Evolutionary conservation across 2,329 filamentous ascomycete genomes (phyloP).

Genomic region (Triangularia setosa): DNA sequence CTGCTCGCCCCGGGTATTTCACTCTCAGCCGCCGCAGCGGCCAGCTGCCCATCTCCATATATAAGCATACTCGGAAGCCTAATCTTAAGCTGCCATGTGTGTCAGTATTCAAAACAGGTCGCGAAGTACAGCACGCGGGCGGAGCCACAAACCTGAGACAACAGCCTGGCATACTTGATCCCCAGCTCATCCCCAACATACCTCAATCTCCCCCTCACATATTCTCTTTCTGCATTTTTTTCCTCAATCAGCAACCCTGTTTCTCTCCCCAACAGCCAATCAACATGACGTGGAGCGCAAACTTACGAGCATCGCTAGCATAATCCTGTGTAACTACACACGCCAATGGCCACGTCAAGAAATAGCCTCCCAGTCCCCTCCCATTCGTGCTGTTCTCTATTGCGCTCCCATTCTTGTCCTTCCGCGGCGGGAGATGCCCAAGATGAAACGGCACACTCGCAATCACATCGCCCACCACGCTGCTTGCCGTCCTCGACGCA

Average conservation of each 20-base stretch:
- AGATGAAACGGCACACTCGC: constrained; percentile 60
- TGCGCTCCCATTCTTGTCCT: constrained; percentile 30
- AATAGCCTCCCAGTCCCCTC: constrained; percentile 56
- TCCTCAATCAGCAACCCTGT: not conserved
- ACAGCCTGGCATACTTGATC: constrained; percentile 53
- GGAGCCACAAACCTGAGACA: constrained; percentile 39
- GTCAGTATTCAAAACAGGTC: constrained; percentile 30
- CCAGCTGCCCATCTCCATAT: constrained; percentile 48
- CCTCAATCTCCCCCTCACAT: constrained; percentile 50
- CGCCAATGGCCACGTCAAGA: constrained; percentile 56
- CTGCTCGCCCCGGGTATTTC: not conserved
- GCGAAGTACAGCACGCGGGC: constrained; percentile 26
- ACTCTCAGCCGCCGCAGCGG: constrained; percentile 37
- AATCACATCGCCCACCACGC: constrained; percentile 56
- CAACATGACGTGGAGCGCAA: not conserved
- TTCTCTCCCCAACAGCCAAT: not conserved
- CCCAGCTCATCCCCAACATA: constrained; percentile 55
- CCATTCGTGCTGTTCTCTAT: constrained; percentile 47
- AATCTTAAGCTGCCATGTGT: constrained; percentile 40
- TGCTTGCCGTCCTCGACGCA: constrained; percentile 47
- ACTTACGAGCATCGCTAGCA: constrained; percentile 47
- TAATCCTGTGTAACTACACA: constrained; percentile 55
- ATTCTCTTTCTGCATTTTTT: constrained; percentile 41
- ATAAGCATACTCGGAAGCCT: constrained; percentile 62
- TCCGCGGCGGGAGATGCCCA: constrained; percentile 30